Conservation (phyloP, 2,329 filamentous ascomycete genomes). For the Ophiostoma ulmi region DNA sequence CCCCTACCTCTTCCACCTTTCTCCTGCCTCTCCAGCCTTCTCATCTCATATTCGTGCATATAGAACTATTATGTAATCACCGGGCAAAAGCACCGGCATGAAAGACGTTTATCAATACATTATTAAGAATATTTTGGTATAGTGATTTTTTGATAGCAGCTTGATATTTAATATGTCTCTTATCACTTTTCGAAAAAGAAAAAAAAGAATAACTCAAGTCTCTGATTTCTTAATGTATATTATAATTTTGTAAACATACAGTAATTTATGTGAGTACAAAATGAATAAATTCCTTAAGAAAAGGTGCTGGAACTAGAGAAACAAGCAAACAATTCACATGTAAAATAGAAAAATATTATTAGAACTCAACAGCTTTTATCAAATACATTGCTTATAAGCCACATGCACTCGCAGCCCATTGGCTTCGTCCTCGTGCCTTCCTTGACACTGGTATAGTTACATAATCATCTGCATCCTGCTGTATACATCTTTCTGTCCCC, state of each 20-base stretch:
- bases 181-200: no score
- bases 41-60: slow-evolving; percentile 15
- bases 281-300: no score
- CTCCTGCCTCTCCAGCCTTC: not conserved
- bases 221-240: not conserved
- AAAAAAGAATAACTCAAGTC: no score
- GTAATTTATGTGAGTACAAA: no score
- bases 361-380: no score
- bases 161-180: no score
- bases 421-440: not conserved
- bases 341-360: no score
- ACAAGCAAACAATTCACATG: no score
- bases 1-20: not conserved
- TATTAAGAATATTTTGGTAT: not conserved
- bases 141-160: not conserved
- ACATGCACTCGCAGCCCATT: no score
- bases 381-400: no score
- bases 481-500: not conserved
- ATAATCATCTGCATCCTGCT: not conserved
- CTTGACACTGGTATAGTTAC: not conserved
- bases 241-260: no score
- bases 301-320: no score
- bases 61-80: slow-evolving; percentile 21
- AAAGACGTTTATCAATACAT: slow-evolving; percentile 14
- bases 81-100: slow-evolving; percentile 22